Base-by-base conservation (phyloP, 176 grass and related monocot species). In the Triticum turgidum region DNA sequence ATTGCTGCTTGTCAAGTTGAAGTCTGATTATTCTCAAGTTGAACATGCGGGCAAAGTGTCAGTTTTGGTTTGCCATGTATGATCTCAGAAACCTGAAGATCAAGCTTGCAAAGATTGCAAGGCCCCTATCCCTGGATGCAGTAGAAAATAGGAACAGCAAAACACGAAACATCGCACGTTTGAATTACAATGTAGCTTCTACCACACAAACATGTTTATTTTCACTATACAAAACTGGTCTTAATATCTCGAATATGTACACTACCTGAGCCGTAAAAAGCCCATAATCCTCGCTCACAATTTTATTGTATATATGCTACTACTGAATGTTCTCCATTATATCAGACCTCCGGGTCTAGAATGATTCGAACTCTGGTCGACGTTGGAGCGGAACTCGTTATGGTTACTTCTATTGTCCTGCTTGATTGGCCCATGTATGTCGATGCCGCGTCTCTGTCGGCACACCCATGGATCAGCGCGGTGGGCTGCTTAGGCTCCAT, bases 361-460 rank as follows among this genome's bases (percentile, higher is more conserved):
- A 86, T 77, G 79, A 90, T 86, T 9, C 32, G 71, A 27, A 90
- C 52, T 54, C 72, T 86, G 63, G 84, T 86, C 47, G 88, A 54
- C n/a, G 71, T 21, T 8, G 84, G 79, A 64, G 64, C 72, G 17
- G 84, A 90, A 62, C 65, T 86, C 3, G 84, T 86, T 33, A 90
- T 83, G 11, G 54, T 79, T 72, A 90, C 78, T 30, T 86, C 88
- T 21, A 90, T 71, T 42, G 88, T 90, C 73, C 80, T 86, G 49
- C 83, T 82, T 63, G 83, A 69, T 21, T 86, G 83, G 20, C 51
- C 65, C 21, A 38, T 45, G 39, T 2, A 32, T 32, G 32, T 32
- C 32, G 32, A 32, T 32, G 32, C 32, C 32, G 32, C 32, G 3
- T 32, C 32, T 38, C 7, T 3, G 9, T 5, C 10, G 51, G 49